These are phyloP conservation scores for Hypoxylon sp. DNA, from an alignment of 2,329 filamentous ascomycete species.

Conservation along the genomic window DNA sequence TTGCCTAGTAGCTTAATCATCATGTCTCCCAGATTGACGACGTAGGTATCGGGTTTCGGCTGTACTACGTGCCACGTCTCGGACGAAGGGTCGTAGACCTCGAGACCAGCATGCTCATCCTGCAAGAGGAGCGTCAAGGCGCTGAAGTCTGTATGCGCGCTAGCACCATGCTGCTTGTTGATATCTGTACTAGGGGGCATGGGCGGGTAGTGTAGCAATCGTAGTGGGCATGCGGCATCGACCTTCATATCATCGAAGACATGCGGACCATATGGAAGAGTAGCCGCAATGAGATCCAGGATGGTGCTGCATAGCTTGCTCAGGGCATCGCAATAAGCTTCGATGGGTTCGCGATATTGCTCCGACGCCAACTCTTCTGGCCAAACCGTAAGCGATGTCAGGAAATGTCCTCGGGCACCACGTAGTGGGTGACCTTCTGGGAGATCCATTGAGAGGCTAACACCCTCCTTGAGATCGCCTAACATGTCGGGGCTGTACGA, in stretches of 20 bases:
- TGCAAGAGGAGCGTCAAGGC: neutral
- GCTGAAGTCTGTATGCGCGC: slow-evolving; percentile 1
- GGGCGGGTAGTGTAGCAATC: neutral
- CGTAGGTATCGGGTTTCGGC: neutral
- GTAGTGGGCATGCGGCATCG: neutral
- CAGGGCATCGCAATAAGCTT: neutral
- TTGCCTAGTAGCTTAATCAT: neutral
- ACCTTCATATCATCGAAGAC: neutral
- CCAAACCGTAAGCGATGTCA: neutral
- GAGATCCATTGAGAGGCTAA: neutral
- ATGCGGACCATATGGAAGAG: neutral
- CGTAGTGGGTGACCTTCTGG: neutral
- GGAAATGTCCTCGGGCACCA: neutral
- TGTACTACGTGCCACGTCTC: neutral
- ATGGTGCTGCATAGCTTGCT: neutral
- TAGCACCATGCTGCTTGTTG: neutral
- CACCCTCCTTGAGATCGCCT: neutral
- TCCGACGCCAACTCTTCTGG: neutral
- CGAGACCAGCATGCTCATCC: neutral
- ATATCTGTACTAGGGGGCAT: neutral
- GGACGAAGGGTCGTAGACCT: neutral
- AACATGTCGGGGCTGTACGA: neutral
- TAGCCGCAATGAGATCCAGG: neutral
- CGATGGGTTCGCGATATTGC: neutral
- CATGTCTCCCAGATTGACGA: slow-evolving; percentile 1